Base-by-base conservation (phyloP, 2,329 filamentous ascomycete species). In the Ophiostoma perfectum region DNA sequence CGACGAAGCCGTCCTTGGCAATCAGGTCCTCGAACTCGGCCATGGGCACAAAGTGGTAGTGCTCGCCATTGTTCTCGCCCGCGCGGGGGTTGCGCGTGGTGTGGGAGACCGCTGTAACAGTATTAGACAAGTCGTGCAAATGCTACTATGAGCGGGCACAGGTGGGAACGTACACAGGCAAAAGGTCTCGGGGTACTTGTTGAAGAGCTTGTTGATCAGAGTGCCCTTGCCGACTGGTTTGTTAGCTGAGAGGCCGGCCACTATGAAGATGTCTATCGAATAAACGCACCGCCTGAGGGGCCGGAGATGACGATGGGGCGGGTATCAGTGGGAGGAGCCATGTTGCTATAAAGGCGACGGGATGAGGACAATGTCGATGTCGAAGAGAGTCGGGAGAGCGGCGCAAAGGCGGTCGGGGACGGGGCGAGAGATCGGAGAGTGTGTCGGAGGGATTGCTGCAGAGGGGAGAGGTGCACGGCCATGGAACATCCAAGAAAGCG, bases 11-110 rank as follows among this genome's bases (percentile, higher is more conserved):
- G 68, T 86, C 83, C 69, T 86, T 78, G n/a, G 78, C 81, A 68
- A 92, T 86, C 70, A 95, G 83, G 60, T 83, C 80, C 75, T 88
- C 80, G 76, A 96, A 96, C 3, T 83, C 82, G 9, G 86, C 84
- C 77, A 83, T 85, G 27, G 82, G 84, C 16, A 90, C 86, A 75
- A 90, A 96, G 82, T 92, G 86, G 83, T 97, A 97, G 78, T 96
- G 87, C 58, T 86, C 82, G 75, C 91, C 92, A 76, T 94, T 78
- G 72, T 85, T 75, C 80, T 97, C 93, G 74, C 89, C 90, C 2
- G 84, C 80, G 38, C 93, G 88, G 1, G 93, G 93, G 1, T 80
- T 74, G 49, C 93, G 89, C 41, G 93, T 97, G 7, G 93, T 97
- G 82, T 97, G 89, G 70, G 85, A 86, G 69, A 88, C 84, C 69